phyloP scores from a whole-genome alignment of 345 rosid species.

The Linum usitatissimum region DNA sequence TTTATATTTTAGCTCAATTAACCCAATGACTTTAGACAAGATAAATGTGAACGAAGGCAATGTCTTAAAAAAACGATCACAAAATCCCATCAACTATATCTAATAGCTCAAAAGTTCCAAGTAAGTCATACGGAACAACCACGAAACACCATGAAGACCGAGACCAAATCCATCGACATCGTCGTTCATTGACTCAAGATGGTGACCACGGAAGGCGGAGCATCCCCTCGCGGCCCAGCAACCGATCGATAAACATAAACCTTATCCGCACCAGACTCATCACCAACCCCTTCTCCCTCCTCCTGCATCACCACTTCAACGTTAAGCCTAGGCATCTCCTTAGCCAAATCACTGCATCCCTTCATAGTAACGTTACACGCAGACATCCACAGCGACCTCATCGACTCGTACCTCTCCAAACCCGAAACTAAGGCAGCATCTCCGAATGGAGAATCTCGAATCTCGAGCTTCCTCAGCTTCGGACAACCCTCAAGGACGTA shows the following conservation, averaged over 20 bases:
- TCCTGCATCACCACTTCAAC: slow-evolving; percentile 44
- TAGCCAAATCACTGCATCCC: slow-evolving; percentile 57
- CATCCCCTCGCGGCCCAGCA: too few species aligned
- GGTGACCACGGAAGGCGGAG: too few species aligned
- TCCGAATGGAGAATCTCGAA: slow-evolving; percentile 86
- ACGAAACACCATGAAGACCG: too few species aligned
- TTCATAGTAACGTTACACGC: slow-evolving; percentile 45
- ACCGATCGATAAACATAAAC: background rate
- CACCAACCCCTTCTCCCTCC: slow-evolving; percentile 24
- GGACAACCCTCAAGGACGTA: slow-evolving; percentile 76
- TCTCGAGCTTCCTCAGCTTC: slow-evolving; percentile 76
- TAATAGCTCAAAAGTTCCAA: too few species aligned
- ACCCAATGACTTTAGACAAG: too few species aligned
- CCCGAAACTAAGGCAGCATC: slow-evolving; percentile 60
- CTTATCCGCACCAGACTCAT: slow-evolving; percentile 25
- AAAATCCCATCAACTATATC: too few species aligned
- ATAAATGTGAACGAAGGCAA: too few species aligned
- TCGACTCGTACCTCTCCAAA: slow-evolving; percentile 55
- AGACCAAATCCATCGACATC: background rate
- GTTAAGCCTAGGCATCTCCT: slow-evolving; percentile 44
- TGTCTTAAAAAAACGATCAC: too few species aligned
- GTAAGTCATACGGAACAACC: too few species aligned
- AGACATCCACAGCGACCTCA: slow-evolving; percentile 97
- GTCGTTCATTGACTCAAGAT: background rate
- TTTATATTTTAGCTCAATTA: too few species aligned